Conservation (phyloP, 2,329 filamentous ascomycete species). For the Aspergillus viridinutans region DNA sequence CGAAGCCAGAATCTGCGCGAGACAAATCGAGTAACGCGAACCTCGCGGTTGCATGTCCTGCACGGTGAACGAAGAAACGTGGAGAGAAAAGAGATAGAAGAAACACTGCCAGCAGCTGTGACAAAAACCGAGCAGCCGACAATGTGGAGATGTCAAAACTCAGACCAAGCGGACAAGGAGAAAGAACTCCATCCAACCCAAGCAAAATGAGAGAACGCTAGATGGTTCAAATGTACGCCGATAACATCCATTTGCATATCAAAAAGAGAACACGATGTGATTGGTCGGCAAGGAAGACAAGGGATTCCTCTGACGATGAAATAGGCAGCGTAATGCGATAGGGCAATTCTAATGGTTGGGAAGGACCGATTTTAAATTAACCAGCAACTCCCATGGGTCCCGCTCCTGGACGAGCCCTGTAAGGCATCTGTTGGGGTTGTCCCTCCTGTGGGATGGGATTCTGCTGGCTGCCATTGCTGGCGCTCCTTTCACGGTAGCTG, state of each 20-base stretch:
- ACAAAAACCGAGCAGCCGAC: constrained; percentile 15
- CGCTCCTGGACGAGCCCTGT: constrained; percentile 33
- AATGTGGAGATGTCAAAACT: constrained; percentile 19
- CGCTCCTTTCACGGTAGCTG: constrained; percentile 32
- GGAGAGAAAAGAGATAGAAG: constrained; percentile 8
- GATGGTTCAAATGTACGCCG: constrained; percentile 20
- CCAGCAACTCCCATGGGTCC: constrained; percentile 39
- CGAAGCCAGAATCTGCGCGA: neutral
- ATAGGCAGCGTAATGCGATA: constrained; percentile 11
- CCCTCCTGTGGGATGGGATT: constrained; percentile 23
- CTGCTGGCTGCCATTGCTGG: constrained; percentile 32
- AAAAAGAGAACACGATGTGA: constrained; percentile 3
- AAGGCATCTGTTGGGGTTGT: constrained; percentile 32
- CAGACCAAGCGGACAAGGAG: constrained; percentile 14
- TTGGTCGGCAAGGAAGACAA: constrained; percentile 1
- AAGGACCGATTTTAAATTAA: constrained; percentile 16
- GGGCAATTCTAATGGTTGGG: constrained; percentile 6
- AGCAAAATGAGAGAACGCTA: constrained; percentile 27
- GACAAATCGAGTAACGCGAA: neutral
- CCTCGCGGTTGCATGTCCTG: neutral
- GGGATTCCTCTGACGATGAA: constrained; percentile 4
- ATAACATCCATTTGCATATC: constrained; percentile 10
- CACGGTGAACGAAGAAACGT: constrained; percentile 5
- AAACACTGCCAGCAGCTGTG: constrained; percentile 10
- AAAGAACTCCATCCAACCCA: constrained; percentile 29